These are phyloP conservation scores for Rhynchospora breviuscula DNA, from an alignment of 176 grass and related monocot species.

Conservation along the genomic window DNA sequence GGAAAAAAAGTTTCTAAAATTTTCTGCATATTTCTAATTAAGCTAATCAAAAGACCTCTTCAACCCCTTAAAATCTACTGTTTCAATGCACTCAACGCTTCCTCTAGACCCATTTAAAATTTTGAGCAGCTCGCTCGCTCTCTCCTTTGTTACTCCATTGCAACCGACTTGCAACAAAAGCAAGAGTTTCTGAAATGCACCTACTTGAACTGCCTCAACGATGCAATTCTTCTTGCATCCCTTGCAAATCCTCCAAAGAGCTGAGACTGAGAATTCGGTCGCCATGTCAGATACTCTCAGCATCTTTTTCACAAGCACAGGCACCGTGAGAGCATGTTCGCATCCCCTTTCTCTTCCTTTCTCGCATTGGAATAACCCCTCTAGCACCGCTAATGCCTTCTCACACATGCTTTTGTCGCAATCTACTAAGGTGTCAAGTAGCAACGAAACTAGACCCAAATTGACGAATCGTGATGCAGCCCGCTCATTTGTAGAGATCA, in stretches of 20 bases:
- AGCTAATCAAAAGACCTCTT: conserved; percentile 47
- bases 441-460: conserved; percentile 21
- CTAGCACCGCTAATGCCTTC: conserved; percentile 58
- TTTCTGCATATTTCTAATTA: not conserved
- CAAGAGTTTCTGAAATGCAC: conserved; percentile 87
- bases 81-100: conserved; percentile 74
- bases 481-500: conserved; percentile 26
- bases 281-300: conserved; percentile 80
- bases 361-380: conserved; percentile 33
- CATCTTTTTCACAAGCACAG: conserved; percentile 89
- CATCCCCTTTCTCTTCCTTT: conserved; percentile 33
- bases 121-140: conserved; percentile 73
- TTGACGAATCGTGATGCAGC: conserved; percentile 26
- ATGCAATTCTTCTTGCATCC: conserved; percentile 27
- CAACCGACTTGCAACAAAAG: conserved; percentile 89
- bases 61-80: conserved; percentile 68
- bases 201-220: conserved; percentile 57
- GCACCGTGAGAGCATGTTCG: conserved; percentile 52
- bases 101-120: conserved; percentile 45
- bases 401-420: conserved; percentile 60
- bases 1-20: not conserved
- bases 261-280: conserved; percentile 84
- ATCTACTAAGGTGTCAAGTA: conserved; percentile 57
- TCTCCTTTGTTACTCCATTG: conserved; percentile 68
- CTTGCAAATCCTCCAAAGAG: conserved; percentile 85